Conservation (phyloP, 768 basidiomycete genomes). For the Termitomyces heimii region DNA sequence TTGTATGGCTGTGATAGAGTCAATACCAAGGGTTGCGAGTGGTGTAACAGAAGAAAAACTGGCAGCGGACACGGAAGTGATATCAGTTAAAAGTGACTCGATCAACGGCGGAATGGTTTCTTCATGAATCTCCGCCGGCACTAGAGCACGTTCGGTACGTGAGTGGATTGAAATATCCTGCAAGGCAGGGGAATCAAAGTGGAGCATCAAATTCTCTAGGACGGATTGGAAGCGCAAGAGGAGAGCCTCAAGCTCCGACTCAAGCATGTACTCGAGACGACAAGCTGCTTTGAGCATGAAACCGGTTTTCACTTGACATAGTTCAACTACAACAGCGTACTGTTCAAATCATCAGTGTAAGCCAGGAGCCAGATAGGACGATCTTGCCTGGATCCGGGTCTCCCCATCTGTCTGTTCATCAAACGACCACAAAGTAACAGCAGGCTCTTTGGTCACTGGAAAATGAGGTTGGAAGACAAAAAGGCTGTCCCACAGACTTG, state of each 20-base stretch:
- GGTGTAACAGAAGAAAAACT: slow-evolving; percentile 26
- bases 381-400: slow-evolving; percentile 22
- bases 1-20: slow-evolving; percentile 45
- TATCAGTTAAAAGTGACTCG: slow-evolving; percentile 12
- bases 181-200: slow-evolving; percentile 9
- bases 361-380: background rate
- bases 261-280: slow-evolving; percentile 21
- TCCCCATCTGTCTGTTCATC: slow-evolving; percentile 11
- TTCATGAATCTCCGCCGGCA: background rate
- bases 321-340: slow-evolving; percentile 41
- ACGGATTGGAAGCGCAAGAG: slow-evolving; percentile 13
- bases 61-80: slow-evolving; percentile 22
- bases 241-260: slow-evolving; percentile 16
- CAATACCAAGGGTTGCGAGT: slow-evolving; percentile 36
- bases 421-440: slow-evolving; percentile 24
- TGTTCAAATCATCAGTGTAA: slow-evolving; percentile 10
- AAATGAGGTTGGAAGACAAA: slow-evolving; percentile 36
- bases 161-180: slow-evolving; percentile 6
- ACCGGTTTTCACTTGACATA: slow-evolving; percentile 23
- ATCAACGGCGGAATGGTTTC: background rate
- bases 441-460: slow-evolving; percentile 7
- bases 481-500: slow-evolving; percentile 33
- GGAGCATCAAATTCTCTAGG: slow-evolving; percentile 11
- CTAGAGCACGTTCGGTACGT: background rate
- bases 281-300: slow-evolving; percentile 32